These are phyloP conservation scores for Pseudopyrenochaeta lycopersici DNA, from an alignment of 2,329 filamentous ascomycete species.

Conservation along the genomic window DNA sequence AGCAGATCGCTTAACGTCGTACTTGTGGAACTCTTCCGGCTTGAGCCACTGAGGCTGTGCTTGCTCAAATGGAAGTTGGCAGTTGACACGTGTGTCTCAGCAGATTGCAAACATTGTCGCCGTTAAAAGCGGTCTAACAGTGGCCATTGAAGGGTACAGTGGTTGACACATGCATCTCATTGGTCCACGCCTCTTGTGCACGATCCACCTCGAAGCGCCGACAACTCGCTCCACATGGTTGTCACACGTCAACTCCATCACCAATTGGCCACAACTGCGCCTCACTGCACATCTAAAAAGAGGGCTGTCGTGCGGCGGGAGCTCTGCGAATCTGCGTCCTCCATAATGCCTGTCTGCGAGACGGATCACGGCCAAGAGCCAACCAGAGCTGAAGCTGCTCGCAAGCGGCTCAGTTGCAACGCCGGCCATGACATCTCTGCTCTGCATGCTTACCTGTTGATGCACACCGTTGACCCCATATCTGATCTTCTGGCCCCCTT, in stretches of 20 bases:
- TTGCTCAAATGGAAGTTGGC: neutral
- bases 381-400: conserved; percentile 29
- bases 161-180: conserved; percentile 26
- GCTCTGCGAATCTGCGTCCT: conserved; percentile 39
- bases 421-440: conserved; percentile 20
- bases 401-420: conserved; percentile 30
- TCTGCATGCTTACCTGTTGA: conserved; percentile 35
- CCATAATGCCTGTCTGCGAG: conserved; percentile 29
- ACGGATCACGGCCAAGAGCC: conserved; percentile 34
- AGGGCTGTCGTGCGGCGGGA: conserved; percentile 37
- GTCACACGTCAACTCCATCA: conserved; percentile 39
- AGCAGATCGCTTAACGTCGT: neutral
- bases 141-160: conserved; percentile 14
- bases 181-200: conserved; percentile 20
- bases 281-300: conserved; percentile 39
- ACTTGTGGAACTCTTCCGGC: neutral
- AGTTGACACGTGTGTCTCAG: conserved; percentile 14
- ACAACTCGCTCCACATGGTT: conserved; percentile 20
- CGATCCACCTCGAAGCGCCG: conserved; percentile 39
- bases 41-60: conserved; percentile 26
- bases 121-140: conserved; percentile 10
- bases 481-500: conserved; percentile 38
- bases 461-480: conserved; percentile 31
- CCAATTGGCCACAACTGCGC: conserved; percentile 45
- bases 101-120: conserved; percentile 16